Percentiles rank a stretch among this genome's conserved stretches.
Evolutionary conservation across 805 yeast genomes (phyloP).

Genomic region (Saccharomyces mikatae): DNA sequence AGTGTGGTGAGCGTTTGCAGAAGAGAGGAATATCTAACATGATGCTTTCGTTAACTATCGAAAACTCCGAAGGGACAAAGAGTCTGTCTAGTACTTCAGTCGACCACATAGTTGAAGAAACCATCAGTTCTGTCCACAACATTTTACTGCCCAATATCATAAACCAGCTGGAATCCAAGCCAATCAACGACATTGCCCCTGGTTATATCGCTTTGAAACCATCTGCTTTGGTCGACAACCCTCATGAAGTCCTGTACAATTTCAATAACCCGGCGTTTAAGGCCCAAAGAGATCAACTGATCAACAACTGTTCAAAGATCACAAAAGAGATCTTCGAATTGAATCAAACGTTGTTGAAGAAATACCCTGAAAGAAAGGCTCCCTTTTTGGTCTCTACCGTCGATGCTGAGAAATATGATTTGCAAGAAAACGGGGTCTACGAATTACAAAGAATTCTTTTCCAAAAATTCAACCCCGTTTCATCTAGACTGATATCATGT

Average conservation of each 20-base stretch:
- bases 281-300: constrained; percentile 45
- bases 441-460: constrained; percentile 78
- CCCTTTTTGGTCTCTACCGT: constrained; percentile 73
- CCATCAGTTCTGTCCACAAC: constrained; percentile 56
- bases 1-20: constrained; percentile 60
- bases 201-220: constrained; percentile 93
- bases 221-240: constrained; percentile 75
- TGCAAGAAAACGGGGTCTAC: constrained; percentile 81
- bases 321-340: constrained; percentile 48
- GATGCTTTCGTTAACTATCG: constrained; percentile 93
- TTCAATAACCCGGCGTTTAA: constrained; percentile 50
- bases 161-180: constrained; percentile 37
- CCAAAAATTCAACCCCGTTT: constrained; percentile 55
- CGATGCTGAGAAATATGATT: constrained; percentile 85
- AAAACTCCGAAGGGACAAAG: constrained; percentile 77
- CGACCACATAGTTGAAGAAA: constrained; percentile 50
- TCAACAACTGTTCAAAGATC: constrained; percentile 57
- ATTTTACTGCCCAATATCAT: constrained; percentile 68
- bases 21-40: constrained; percentile 79
- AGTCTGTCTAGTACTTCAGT: constrained; percentile 39
- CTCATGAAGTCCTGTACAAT: constrained; percentile 62
- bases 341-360: constrained; percentile 40
- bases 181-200: constrained; percentile 65
- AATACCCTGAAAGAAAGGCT: constrained; percentile 56
- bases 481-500: constrained; percentile 50